phyloP scores from a whole-genome alignment of 2,329 filamentous ascomycete genomes.

The Fusarium oligoseptatum region DNA sequence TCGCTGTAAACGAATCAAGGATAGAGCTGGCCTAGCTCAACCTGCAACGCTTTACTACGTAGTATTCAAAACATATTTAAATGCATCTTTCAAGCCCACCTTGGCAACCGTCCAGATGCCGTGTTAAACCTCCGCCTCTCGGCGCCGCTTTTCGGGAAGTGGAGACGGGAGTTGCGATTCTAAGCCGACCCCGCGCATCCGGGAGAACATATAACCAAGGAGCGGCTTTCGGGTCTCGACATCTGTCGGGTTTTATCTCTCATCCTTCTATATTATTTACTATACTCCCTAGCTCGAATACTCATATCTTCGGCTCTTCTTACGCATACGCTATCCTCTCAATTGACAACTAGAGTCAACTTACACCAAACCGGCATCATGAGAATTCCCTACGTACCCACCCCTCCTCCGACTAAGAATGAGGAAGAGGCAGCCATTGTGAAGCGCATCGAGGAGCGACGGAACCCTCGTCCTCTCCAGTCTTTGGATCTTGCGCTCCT shows the following conservation, averaged over 20 bases:
- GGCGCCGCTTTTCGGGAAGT: slow-evolving; percentile 45
- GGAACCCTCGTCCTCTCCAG: slow-evolving; percentile 77
- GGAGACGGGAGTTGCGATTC: slow-evolving; percentile 45
- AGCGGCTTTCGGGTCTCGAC: slow-evolving; percentile 15
- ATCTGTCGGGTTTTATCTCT: neutral
- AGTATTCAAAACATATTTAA: neutral
- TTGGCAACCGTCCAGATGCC: slow-evolving; percentile 13
- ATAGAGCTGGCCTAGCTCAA: neutral
- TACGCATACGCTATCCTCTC: neutral
- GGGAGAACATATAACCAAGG: slow-evolving; percentile 48
- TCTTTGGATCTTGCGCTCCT: slow-evolving; percentile 82
- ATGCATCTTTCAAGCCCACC: neutral
- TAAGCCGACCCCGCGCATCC: slow-evolving; percentile 44
- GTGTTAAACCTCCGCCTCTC: slow-evolving; percentile 31
- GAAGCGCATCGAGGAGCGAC: slow-evolving; percentile 73
- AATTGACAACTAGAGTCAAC: neutral
- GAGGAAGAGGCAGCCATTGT: slow-evolving; percentile 69
- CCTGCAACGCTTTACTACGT: neutral
- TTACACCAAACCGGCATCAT: slow-evolving; percentile 56
- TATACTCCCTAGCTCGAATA: neutral
- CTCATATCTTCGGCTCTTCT: neutral
- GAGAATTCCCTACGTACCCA: slow-evolving; percentile 75
- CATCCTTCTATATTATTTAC: neutral
- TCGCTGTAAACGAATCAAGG: neutral
- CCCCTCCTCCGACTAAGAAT: slow-evolving; percentile 61